Evolutionary conservation across 768 basidiomycete species (phyloP), one percentile per base, ranked within the genome.

Genomic region (Auricularia cornea): DNA sequence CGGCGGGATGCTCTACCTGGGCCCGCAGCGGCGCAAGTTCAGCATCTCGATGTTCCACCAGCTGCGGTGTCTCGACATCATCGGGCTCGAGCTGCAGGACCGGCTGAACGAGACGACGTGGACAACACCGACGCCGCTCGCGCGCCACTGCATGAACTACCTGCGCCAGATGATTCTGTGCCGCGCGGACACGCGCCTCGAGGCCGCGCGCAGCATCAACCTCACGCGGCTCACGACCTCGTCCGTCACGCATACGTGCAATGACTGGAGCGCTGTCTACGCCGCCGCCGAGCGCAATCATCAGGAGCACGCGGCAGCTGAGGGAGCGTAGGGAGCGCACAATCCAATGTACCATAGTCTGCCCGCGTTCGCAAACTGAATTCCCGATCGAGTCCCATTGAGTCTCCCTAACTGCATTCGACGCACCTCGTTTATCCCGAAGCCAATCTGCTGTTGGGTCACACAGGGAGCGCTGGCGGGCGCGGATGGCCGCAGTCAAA

Each of bases 101-200:
- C 54, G 51, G 35, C 30, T 26, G 54, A 38, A 38, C 16, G 35
- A 38, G 35, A 57, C 28, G 20, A 41, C 2, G 28, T 30, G 59
- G 35, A 38, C 35, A 14, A 8, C 33, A 44, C 31, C 57, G 31
- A 40, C 38, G 31, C 31, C 59, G 40, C 60, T 64, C 59, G 57
- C 29, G 65, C 70, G 11, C 14, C 77, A 80, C 38, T 79, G 77
- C 56, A 63, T 79, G 66, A 79, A 79, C 63, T 79, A 80, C 35
- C 63, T 80, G 20, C 68, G 73, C 3, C 75, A 79, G 70, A 74
- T 73, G 71, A 62, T 78, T 0, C 66, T 75, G 31, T 80, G 78
- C 48, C 71, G 72, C 1, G 72, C 71, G 3, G 72, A 78, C 61
- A 70, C 71, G 29, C 68, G 72, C 30, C 35, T 79, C 60, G 74